These are phyloP conservation scores for Fusarium continuum DNA, from an alignment of 2,329 filamentous ascomycete genomes.

Conservation along the genomic window DNA sequence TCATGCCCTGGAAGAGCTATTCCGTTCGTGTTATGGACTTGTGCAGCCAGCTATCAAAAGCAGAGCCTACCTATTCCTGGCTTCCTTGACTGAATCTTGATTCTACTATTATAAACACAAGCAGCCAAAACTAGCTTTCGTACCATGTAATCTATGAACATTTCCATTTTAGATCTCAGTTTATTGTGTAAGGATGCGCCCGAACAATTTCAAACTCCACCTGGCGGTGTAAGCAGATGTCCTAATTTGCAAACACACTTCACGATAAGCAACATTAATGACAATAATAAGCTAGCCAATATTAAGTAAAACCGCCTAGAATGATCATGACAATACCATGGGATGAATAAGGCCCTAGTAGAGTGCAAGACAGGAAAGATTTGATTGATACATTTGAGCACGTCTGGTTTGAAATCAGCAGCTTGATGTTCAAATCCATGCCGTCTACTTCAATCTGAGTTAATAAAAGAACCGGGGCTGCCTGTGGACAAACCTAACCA, in stretches of 20 bases:
- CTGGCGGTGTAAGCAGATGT: slow-evolving; percentile 17
- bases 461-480: slow-evolving; percentile 45
- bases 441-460: slow-evolving; percentile 21
- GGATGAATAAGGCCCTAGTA: not conserved
- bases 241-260: not conserved
- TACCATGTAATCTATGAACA: no score
- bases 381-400: slow-evolving; percentile 6
- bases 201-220: slow-evolving; percentile 13
- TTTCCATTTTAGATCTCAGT: not conserved
- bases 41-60: no score
- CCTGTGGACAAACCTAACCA: slow-evolving; percentile 39
- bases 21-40: not conserved
- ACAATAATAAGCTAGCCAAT: not conserved
- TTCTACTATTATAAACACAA: no score
- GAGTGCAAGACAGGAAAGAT: not conserved
- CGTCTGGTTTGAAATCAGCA: slow-evolving; percentile 17
- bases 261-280: slow-evolving; percentile 4
- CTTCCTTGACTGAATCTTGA: no score
- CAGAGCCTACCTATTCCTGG: no score
- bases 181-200: not conserved
- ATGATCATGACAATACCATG: not conserved
- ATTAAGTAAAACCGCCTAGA: not conserved
- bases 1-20: not conserved
- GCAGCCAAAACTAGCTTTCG: no score
- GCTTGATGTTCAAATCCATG: slow-evolving; percentile 19